Evolutionary conservation across 768 basidiomycete species (phyloP), one percentile per base, ranked within the genome.

Genomic region (Lactarius indigo): DNA sequence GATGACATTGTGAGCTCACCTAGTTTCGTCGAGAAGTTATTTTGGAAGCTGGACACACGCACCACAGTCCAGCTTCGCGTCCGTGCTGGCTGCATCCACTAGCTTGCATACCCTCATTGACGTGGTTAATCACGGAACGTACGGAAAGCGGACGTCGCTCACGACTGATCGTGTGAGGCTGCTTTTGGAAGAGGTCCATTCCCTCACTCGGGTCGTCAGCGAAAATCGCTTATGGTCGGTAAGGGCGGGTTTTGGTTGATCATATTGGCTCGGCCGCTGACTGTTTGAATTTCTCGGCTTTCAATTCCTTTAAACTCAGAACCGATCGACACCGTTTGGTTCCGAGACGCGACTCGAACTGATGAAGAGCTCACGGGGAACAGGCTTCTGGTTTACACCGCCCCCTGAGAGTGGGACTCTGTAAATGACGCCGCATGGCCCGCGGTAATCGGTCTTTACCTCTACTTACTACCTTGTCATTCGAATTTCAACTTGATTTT

Each of bases 191-290:
- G 63, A 61, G 1, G 58, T 71, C 13, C 64, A 62, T 41, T 63
- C 56, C 30, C 62, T 71, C 57, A 42, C 57, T 23, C 58, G 59
- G 31, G 70, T 71, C 41, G 50, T 71, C 59, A 71, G 68, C 47
- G 64, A 59, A 31, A 69, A 58, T 64, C 68, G 70, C 44, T 26
- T 64, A 39, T 71, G 68, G 70, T 69, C 70, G 68, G 70, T 71
- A 52, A 66, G 42, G 61, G 68, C 60, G 18, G 20, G 13, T 18
- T 23, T 37, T 37, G 12, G 35, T 12, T 37, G 59, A 10, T 55
- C 26, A 56, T 33, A 42, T 66, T 37, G 30, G n/a, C 18, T 30
- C 54, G 20, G 57, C 52, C 39, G 28, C 66, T 68, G 59, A 70
- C 63, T n/a, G 66, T 63, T 59, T 63, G 61, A 57, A 47, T 63